Evolutionary conservation across 169 alveolate species (phyloP).

Genomic region (Cryptosporidium parvum): DNA sequence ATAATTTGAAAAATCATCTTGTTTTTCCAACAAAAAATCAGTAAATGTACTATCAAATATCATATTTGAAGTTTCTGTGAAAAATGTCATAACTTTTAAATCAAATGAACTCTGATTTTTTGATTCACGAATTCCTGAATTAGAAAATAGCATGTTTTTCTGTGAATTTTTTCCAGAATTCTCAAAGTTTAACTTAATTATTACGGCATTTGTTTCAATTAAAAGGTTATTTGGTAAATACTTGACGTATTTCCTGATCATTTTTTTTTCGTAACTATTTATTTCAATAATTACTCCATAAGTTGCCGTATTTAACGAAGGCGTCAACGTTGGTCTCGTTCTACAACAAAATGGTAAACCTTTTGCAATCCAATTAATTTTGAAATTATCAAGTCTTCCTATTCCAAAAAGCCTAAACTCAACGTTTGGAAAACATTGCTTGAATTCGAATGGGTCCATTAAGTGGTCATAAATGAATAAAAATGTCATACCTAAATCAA

Average conservation of each 20-base stretch:
- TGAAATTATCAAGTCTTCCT: conserved; percentile 31
- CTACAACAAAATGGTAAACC: conserved; percentile 70
- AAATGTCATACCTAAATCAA: neutral
- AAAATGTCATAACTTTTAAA: conserved; percentile 20
- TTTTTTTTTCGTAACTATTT: neutral
- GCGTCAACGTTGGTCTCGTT: conserved; percentile 35
- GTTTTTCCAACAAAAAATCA: conserved; percentile 2
- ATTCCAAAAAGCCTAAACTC: conserved; percentile 17
- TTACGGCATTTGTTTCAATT: neutral
- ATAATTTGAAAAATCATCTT: neutral
- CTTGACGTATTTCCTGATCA: neutral
- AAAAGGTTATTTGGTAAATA: conserved; percentile 22
- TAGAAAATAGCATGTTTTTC: neutral
- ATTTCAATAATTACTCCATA: conserved; percentile 35
- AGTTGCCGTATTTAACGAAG: neutral
- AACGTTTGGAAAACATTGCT: conserved; percentile 29
- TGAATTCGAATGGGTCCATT: conserved; percentile 60
- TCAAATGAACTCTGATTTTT: neutral
- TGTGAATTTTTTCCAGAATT: neutral
- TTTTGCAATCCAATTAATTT: conserved; percentile 35
- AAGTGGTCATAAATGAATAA: conserved; percentile 67
- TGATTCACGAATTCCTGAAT: neutral
- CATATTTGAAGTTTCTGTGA: conserved; percentile 31
- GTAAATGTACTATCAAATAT: conserved; percentile 17
- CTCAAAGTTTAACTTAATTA: neutral